Conservation (phyloP, 768 basidiomycete species). For the Boletellus ananiceps region DNA sequence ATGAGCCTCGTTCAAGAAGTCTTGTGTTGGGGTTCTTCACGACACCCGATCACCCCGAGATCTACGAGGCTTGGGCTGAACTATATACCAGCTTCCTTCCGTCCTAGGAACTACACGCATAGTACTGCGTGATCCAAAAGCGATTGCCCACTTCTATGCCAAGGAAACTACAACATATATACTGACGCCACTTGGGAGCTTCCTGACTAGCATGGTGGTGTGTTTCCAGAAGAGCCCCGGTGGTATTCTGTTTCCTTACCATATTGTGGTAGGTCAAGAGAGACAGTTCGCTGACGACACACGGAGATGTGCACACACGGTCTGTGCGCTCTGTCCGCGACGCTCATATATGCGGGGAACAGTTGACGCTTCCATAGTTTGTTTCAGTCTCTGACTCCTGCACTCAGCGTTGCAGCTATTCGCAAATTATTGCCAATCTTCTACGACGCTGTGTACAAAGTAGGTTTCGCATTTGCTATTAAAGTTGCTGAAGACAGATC, state of each 20-base stretch:
- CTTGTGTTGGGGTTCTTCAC: too few relatives aligned
- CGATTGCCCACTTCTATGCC: slow-evolving; percentile 48
- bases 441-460: too few relatives aligned
- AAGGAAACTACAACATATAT: slow-evolving; percentile 43
- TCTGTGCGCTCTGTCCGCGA: not conserved
- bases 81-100: too few relatives aligned
- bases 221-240: not conserved
- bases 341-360: too few relatives aligned
- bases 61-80: too few relatives aligned
- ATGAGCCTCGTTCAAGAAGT: slow-evolving; percentile 36
- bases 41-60: too few relatives aligned
- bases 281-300: slow-evolving; percentile 12
- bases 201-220: slow-evolving; percentile 31
- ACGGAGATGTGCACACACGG: slow-evolving; percentile 18
- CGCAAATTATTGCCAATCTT: too few relatives aligned
- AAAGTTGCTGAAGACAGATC: too few relatives aligned
- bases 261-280: slow-evolving; percentile 5
- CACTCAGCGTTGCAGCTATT: too few relatives aligned
- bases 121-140: slow-evolving; percentile 9
- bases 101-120: not conserved
- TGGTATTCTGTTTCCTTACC: not conserved
- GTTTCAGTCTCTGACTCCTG: too few relatives aligned
- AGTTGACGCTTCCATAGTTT: too few relatives aligned
- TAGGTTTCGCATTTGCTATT: too few relatives aligned
- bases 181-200: slow-evolving; percentile 20